Evolutionary conservation across 768 basidiomycete genomes (phyloP).

Genomic region (Lactifluus echinatus): DNA sequence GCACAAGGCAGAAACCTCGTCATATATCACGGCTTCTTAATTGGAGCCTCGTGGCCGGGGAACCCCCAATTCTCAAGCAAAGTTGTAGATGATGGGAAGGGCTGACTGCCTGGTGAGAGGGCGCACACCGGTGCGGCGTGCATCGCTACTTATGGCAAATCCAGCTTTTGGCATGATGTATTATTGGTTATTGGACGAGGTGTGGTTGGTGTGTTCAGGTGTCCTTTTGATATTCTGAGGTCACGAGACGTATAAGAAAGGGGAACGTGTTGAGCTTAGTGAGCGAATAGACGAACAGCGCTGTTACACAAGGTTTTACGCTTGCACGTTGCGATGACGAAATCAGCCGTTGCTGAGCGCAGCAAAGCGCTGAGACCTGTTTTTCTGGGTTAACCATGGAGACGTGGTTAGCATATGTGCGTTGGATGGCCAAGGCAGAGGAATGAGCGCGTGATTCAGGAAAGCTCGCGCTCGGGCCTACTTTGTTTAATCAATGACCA

Average conservation of each 20-base stretch:
- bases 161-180: neutral
- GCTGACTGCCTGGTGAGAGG: constrained; percentile 1
- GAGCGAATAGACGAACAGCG: neutral
- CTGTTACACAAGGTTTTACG: neutral
- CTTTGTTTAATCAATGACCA: too few relatives aligned
- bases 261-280: neutral
- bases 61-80: constrained; percentile 11
- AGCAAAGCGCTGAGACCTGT: neutral
- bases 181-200: neutral
- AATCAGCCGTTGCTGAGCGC: neutral
- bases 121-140: constrained; percentile 4
- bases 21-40: constrained; percentile 15
- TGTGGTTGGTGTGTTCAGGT: neutral
- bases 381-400: constrained; percentile 8
- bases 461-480: too few relatives aligned
- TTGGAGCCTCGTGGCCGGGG: constrained; percentile 14
- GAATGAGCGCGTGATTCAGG: constrained; percentile 6
- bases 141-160: constrained; percentile 4
- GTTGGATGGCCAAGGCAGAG: neutral
- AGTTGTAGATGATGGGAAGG: constrained; percentile 10
- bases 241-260: neutral
- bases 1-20: constrained; percentile 9
- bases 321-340: constrained; percentile 7
- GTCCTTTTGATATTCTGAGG: neutral
- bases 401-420: neutral